A percentile compares a stretch with the other conserved stretches of the same genome.
Conservation (phyloP, 257 asterid species). For the Petrea volubilis region DNA sequence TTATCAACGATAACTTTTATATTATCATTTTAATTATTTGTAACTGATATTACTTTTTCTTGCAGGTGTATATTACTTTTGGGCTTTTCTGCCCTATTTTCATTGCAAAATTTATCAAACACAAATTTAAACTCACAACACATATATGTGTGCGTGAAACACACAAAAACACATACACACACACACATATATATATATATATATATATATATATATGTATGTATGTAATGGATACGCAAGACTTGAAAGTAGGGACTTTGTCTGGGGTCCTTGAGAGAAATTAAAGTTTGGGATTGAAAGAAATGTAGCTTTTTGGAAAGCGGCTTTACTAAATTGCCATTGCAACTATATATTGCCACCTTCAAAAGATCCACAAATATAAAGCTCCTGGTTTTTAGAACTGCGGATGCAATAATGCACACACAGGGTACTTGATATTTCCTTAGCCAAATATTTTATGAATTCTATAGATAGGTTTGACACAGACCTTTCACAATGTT, state of each 20-base stretch:
- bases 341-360: slow-evolving; percentile 15
- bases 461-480: background rate
- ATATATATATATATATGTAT: background rate
- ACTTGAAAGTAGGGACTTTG: background rate
- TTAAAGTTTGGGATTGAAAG: slow-evolving; percentile 21
- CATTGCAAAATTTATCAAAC: too few relatives aligned
- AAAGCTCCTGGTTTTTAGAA: slow-evolving; percentile 10
- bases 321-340: slow-evolving; percentile 29
- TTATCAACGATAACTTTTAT: too few relatives aligned
- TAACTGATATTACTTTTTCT: too few relatives aligned
- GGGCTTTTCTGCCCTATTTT: too few relatives aligned
- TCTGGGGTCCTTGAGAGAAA: background rate
- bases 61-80: too few relatives aligned
- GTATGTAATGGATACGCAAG: too few relatives aligned
- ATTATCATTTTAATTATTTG: too few relatives aligned
- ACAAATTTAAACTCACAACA: too few relatives aligned
- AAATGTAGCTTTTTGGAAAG: slow-evolving; percentile 35
- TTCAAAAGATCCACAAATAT: background rate
- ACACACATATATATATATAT: background rate
- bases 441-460: background rate
- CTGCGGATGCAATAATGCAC: slow-evolving; percentile 18
- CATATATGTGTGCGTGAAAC: too few relatives aligned
- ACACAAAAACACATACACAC: too few relatives aligned
- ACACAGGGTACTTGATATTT: slow-evolving; percentile 1
- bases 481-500: too few relatives aligned